Percentiles rank a stretch among this genome's conserved stretches.
phyloP scores from a whole-genome alignment of 2,329 filamentous ascomycete species.

The Ophiostoma sp. region DNA sequence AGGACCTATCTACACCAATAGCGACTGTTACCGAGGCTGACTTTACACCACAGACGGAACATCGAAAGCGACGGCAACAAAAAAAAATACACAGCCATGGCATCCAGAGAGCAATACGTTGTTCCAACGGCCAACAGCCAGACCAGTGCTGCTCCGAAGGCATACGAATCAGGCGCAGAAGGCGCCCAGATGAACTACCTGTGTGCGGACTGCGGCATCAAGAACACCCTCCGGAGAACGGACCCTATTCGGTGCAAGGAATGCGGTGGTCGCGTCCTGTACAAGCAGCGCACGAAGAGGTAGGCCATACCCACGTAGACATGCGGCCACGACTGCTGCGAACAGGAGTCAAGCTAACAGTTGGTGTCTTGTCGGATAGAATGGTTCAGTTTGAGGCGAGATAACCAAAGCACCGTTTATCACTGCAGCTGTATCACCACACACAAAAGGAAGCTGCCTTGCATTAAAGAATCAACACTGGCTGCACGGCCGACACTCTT shows the following conservation, averaged over 20 bases:
- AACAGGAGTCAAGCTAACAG: neutral
- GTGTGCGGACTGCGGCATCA: conserved; percentile 82
- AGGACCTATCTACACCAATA: neutral
- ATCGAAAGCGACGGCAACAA: neutral
- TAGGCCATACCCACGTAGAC: conserved; percentile 39
- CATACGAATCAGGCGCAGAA: conserved; percentile 43
- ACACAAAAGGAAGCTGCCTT: neutral
- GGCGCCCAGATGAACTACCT: conserved; percentile 63
- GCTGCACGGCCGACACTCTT: neutral
- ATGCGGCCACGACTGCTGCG: neutral
- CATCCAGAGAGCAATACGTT: conserved; percentile 75
- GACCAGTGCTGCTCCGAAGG: conserved; percentile 37
- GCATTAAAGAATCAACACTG: neutral
- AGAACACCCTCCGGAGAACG: conserved; percentile 72
- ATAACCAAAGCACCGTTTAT: conserved; percentile 45
- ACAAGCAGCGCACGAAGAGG: conserved; percentile 98
- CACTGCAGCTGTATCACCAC: neutral
- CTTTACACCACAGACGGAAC: neutral
- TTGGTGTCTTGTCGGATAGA: conserved; percentile 46
- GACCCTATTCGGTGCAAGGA: conserved; percentile 86
- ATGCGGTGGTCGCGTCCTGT: conserved; percentile 92
- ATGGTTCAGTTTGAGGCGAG: conserved; percentile 99
- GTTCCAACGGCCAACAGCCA: conserved; percentile 58
- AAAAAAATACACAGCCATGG: conserved; percentile 22
- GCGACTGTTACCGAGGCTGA: neutral